Evolutionary conservation across 2,329 filamentous ascomycete genomes (phyloP), one percentile per base, ranked within the genome.

Genomic region (Xylaria hypoxylon): DNA sequence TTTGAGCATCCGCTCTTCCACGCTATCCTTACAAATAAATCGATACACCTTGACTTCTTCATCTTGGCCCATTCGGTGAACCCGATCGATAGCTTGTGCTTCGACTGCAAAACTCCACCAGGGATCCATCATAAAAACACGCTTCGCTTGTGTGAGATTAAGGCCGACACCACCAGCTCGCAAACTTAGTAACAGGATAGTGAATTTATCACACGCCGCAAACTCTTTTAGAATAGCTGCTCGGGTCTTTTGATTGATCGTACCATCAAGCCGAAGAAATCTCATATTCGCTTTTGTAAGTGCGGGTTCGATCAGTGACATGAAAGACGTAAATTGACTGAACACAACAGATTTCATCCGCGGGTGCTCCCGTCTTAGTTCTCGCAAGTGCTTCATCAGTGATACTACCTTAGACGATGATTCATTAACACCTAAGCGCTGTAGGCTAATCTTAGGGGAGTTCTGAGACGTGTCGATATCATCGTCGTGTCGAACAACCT

Each of bases 51-150:
- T 88, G 1, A 99, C 96, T 74, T 95, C 92, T 17, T 89, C 86
- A 56, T 92, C 89, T 79, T 99, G 96, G 0, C 96, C 96, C 92
- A 99, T 97, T 8, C 96, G 89, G 82, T 99, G 96, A 38, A 99
- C 94, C 1, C 96, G 92, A 81, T 99, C 96, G 75, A 99, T 98
- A 8, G 96, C 96, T 80, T 99, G 96, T 5, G 94, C 93, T 80
- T 99, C 96, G 13, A 98, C 90, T 0, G 96, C 94, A 79, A 95
- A 99, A 76, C 92, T 96, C 96, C 96, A 99, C 96, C 96, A 99
- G 0, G 96, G 96, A 79, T 99, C 96, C 96, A 99, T 98, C 92
- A 99, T 96, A 81, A 91, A 99, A 5, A 99, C 96, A 60, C 92
- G 85, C 70, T 90, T 93, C 5, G 96, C 96, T 71, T 90, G 90